These are phyloP conservation scores for Rhododendron ferrugineum DNA, from an alignment of 148 eudicot genomes.

Conservation along the genomic window DNA sequence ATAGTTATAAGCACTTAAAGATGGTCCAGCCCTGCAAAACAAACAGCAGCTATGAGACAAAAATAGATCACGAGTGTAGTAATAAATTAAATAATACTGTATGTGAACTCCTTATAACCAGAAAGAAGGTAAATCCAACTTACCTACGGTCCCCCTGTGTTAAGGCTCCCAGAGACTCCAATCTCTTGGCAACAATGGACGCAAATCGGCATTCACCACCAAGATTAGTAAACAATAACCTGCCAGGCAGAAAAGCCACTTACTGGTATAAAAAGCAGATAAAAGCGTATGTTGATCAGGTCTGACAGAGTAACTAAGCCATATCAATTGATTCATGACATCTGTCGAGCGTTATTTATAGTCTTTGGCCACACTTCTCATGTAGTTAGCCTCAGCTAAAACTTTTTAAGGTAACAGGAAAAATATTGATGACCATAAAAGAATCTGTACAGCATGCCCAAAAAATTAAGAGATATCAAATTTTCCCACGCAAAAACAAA, in stretches of 20 bases:
- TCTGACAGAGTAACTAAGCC: background rate
- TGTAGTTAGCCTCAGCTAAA: background rate
- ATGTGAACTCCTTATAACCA: background rate
- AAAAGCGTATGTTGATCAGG: background rate
- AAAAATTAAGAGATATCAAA: background rate
- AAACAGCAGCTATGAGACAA: background rate
- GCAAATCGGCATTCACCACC: slow-evolving; percentile 99
- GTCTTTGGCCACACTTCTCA: background rate
- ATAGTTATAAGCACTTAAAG: slow-evolving; percentile 85
- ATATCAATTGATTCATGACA: background rate
- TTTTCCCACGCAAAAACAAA: background rate
- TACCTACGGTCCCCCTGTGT: slow-evolving; percentile 99
- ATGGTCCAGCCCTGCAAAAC: slow-evolving; percentile 76
- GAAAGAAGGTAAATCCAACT: slow-evolving; percentile 3
- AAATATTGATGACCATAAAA: background rate
- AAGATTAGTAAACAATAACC: slow-evolving; percentile 87
- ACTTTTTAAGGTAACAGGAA: background rate
- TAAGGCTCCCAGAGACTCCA: slow-evolving; percentile 91
- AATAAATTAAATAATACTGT: background rate
- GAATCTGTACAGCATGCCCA: background rate
- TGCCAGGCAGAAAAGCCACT: slow-evolving; percentile 21
- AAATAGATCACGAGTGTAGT: background rate
- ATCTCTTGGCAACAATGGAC: slow-evolving; percentile 92
- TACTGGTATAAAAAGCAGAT: background rate
- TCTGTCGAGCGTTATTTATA: background rate